These are phyloP conservation scores for Lactarius sanguifluus DNA, from an alignment of 768 basidiomycete species.

Conservation along the genomic window DNA sequence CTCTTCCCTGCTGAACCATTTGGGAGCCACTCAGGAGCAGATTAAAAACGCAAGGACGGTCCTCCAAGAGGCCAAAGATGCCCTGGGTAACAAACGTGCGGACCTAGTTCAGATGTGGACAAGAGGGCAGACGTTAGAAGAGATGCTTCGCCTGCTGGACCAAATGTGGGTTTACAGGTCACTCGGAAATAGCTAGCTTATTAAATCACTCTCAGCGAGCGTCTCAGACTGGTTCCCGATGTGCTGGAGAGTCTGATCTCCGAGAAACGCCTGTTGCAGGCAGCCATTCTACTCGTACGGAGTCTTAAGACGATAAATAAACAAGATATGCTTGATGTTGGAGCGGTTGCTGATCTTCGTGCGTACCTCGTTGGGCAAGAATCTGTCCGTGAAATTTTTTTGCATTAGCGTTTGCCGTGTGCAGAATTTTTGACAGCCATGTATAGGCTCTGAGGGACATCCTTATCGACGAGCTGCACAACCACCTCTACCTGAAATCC, in stretches of 20 bases:
- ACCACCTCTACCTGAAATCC: slow-evolving; percentile 94
- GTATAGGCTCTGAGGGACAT: slow-evolving; percentile 86
- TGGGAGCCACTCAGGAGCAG: slow-evolving; percentile 72
- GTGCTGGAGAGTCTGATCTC: slow-evolving; percentile 91
- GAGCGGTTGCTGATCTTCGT: slow-evolving; percentile 87
- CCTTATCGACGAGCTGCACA: slow-evolving; percentile 91
- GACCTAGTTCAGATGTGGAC: slow-evolving; percentile 91
- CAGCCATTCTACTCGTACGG: slow-evolving; percentile 80
- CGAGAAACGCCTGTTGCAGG: slow-evolving; percentile 90
- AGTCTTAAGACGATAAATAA: slow-evolving; percentile 90
- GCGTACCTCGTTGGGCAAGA: slow-evolving; percentile 86
- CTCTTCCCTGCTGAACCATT: slow-evolving; percentile 68
- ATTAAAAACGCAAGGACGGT: slow-evolving; percentile 66
- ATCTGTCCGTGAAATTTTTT: slow-evolving; percentile 51
- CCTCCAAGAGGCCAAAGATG: slow-evolving; percentile 77
- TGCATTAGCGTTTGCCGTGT: not conserved
- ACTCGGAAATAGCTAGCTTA: slow-evolving; percentile 19
- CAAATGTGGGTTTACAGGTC: slow-evolving; percentile 63
- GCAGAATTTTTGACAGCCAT: slow-evolving; percentile 18
- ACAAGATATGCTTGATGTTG: slow-evolving; percentile 90
- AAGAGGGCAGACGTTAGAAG: slow-evolving; percentile 86
- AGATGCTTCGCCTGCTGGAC: slow-evolving; percentile 93
- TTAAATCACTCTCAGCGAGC: slow-evolving; percentile 46
- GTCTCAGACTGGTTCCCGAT: slow-evolving; percentile 88
- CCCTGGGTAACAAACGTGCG: slow-evolving; percentile 75